Conservation (phyloP, 2,329 filamentous ascomycete genomes). For the Chaetomium sp. region DNA sequence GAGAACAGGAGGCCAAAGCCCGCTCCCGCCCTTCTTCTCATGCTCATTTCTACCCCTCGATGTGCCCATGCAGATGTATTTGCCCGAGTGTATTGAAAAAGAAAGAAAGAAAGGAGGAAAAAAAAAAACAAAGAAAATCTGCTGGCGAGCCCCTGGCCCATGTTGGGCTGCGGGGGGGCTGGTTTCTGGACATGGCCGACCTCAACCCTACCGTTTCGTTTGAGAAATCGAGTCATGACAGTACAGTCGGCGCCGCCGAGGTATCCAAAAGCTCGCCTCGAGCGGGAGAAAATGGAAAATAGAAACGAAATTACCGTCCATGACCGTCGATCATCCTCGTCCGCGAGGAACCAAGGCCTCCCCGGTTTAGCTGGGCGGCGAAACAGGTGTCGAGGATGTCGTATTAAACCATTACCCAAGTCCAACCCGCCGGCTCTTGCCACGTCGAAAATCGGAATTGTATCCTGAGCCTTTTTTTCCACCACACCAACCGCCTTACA, state of each 20-base stretch:
- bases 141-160: conserved; percentile 4
- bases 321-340: conserved; percentile 15
- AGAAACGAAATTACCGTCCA: not conserved
- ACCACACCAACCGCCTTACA: conserved; percentile 45
- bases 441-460: not conserved
- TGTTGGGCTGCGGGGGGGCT: not conserved
- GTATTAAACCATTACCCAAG: conserved; percentile 30
- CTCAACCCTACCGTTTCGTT: not conserved
- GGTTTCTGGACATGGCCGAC: not conserved
- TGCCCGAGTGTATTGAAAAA: conserved; percentile 5
- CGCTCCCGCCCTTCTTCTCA: not conserved
- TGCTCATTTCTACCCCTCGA: not conserved
- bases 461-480: not conserved
- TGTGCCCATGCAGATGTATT: conserved; percentile 16
- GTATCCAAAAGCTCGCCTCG: conserved; percentile 23
- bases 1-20: not conserved
- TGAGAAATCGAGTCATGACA: not conserved
- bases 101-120: not conserved
- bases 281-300: conserved; percentile 5
- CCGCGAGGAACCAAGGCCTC: conserved; percentile 1
- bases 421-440: not conserved
- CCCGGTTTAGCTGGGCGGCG: not conserved
- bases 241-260: conserved; percentile 9
- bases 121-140: not conserved
- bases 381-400: conserved; percentile 6